A percentile compares a stretch with the other conserved stretches of the same genome.
Evolutionary conservation across 176 grass and related monocot genomes (phyloP).

Genomic region (Aegilops tauschii): DNA sequence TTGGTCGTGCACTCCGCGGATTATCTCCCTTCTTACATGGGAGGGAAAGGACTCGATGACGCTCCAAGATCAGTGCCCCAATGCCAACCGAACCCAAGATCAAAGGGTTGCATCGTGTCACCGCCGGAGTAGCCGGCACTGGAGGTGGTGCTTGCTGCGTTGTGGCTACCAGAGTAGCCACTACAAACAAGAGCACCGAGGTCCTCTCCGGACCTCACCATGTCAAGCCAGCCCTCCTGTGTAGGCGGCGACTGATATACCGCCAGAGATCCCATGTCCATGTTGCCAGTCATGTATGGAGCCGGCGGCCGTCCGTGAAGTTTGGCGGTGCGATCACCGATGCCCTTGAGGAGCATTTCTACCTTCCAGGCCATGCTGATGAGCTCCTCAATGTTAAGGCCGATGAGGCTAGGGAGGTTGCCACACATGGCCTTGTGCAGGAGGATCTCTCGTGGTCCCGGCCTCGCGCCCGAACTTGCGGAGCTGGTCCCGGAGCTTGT

Average conservation of each 20-base stretch:
- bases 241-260: not conserved
- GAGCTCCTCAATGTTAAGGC: constrained; percentile 13
- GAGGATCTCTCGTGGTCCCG: not conserved
- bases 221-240: not conserved
- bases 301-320: not conserved
- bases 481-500: constrained; percentile 25
- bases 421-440: not conserved
- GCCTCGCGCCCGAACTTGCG: not conserved
- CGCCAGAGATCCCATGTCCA: accelerated
- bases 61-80: too few relatives aligned
- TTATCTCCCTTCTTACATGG: too few relatives aligned
- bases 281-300: not conserved
- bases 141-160: too few relatives aligned
- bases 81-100: too few relatives aligned
- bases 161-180: too few relatives aligned
- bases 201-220: not conserved
- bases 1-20: too few relatives aligned
- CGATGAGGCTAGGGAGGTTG: not conserved
- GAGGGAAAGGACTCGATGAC: too few relatives aligned
- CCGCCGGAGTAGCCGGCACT: too few relatives aligned
- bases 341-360: not conserved
- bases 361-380: not conserved
- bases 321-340: not conserved
- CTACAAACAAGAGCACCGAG: too few relatives aligned
- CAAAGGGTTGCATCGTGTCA: too few relatives aligned